Evolutionary conservation across 306 rosid species (phyloP), one percentile per base, ranked within the genome.

Genomic region (Rubus idaeus): DNA sequence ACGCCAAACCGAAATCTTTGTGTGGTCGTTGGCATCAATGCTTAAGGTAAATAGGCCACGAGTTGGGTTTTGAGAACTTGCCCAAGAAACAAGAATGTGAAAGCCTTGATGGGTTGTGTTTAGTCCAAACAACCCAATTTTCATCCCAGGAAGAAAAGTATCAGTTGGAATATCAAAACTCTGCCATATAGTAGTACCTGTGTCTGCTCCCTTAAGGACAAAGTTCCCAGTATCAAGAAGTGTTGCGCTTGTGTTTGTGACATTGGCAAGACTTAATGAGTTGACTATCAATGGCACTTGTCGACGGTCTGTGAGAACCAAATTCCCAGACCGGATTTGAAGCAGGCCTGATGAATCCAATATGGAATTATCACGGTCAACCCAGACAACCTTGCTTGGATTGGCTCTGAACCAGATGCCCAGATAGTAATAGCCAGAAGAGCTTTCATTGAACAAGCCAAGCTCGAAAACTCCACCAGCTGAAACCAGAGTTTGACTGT

Each of bases 81-180:
- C 35, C 79, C 79, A 76, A n/a, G 79, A 76, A 17, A 76, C 73
- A 51, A 76, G 71, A 53, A 76, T 14, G 44, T 20, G 53, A 52
- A n/a, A 65, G 40, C 30, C 21, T 41, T 9, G 41, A 12, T 66
- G 10, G 55, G 21, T 40, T 50, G 55, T 49, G 66, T 76, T 57
- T 12, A 52, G 53, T 5, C 21, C 56, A 20, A 66, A 76, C 20
- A n/a, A 13, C 52, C 79, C 79, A 37, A 63, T 63, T 18, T 63
- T 66, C 79, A 76, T 76, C 21, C 79, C 79, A 51, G 79, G 74
- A 20, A 76, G 79, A 37, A 2, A 66, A 10, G 79, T 66, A 10
- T 76, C 74, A 21, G 44, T 51, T n/a, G 74, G 79, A 4, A 39
- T 10, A 51, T 66, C 74, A 40, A 76, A 76, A 21, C 79, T 76